Evolutionary conservation across 139 green algal species (phyloP), one percentile per base, ranked within the genome.

Genomic region (Micractinium conductrix): DNA sequence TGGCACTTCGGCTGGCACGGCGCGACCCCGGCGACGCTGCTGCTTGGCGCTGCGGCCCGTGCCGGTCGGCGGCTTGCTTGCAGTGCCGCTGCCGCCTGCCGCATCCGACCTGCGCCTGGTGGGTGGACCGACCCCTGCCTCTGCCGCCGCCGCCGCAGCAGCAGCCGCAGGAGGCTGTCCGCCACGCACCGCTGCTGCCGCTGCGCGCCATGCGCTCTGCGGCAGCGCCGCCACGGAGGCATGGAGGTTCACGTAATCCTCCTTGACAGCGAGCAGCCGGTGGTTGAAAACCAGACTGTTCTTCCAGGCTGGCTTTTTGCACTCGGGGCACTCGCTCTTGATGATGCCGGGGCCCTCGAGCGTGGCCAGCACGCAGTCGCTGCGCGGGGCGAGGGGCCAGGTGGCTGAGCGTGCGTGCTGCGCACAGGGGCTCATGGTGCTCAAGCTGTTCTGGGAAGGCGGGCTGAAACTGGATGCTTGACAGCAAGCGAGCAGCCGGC

Each of bases 321-420:
- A 95, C 19, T 35, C 69, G 0, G 92, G 92, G 86, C 92, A 95
- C 72, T 91, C 71, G 3, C 91, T 94, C 69, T 88, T 88, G 44
- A 58, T 88, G 69, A 95, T 93, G 62, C 92, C 92, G 16, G 86
- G 85, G 6, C 92, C 92, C 55, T 95, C 92, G 16, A 95, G 68
- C 3, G 85, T 91, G 2, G 58, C 73, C 1, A 91, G 85, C 2
- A 94, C 90, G 84, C 92, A 95, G 2, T 84, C 84, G 9, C 91
- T 93, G 88, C 78, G 74, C 21, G 42, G 2, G 30, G 76, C 1
- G 45, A 55, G 22, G 28, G 0, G 37, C 35, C 21, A 67, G 33
- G 48, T 42, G 14, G 22, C 17, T 2, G 22, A n/a, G n/a, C n/a
- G n/a, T n/a, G n/a, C n/a, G n/a, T n/a, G n/a, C n/a, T n/a, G n/a